Evolutionary conservation across 2,329 filamentous ascomycete genomes (phyloP), one percentile per base, ranked within the genome.

Genomic region (Pestalotiopsis sp.): DNA sequence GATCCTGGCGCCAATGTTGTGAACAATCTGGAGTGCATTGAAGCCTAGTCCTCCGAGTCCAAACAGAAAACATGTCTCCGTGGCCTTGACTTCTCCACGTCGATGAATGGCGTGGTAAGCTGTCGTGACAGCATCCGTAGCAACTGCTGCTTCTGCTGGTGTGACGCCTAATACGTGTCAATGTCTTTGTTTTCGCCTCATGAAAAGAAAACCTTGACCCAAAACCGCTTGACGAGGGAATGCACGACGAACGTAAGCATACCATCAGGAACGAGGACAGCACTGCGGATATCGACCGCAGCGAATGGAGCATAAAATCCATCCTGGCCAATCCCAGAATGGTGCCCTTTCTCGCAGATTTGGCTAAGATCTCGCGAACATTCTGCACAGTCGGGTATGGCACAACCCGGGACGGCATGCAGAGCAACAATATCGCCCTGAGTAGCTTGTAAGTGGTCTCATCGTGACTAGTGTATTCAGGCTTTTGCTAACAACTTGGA

Each of bases 1-100:
- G 27, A 79, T 71, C 68, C 67, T n/a, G 68, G 84, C 86, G 63
- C 86, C 81, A 49, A 86, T 81, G 70, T 86, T 78, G 68, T 82
- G 83, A 45, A 87, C 73, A 17, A 81, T 77, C 68, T 82, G 80
- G 11, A 83, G 69, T 0, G 77, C 82, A 68, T 83, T 82, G 65
- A 82, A 80, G 1, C 81, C 81, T 2, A 83, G 72, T 0, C 81
- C 81, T 5, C 81, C 81, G 0, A 83, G 77, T 1, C 81, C 81
- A 68, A 81, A 82, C 6, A 83, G 73, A 49, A 81, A 81, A 14
- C 82, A 76, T 0, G 78, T 81, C 68, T 82, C 79, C 0, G 75
- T 66, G 1, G 72, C 68, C 59, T 78, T 77, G 38, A 82, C 76
- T 52, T 81, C 75, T 1, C 74, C 81, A 1, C 79, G 75, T 3